Conservation (phyloP, 805 yeast genomes). For the Saccharomycopsis malanga region DNA sequence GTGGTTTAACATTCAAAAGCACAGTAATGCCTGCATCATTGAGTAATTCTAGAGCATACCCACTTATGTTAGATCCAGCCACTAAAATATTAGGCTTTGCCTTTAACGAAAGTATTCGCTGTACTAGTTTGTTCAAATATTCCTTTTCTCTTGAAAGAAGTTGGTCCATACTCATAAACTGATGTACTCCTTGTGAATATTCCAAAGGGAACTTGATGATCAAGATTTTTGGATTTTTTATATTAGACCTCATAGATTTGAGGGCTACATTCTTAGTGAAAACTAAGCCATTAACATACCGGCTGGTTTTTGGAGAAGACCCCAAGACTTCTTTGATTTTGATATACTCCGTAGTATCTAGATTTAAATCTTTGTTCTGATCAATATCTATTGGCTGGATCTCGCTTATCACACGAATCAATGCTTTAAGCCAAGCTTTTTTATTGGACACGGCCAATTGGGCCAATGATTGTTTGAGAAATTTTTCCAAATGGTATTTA, state of each 20-base stretch:
- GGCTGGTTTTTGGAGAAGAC: slow-evolving; percentile 53
- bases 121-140: slow-evolving; percentile 72
- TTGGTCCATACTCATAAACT: slow-evolving; percentile 70
- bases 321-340: slow-evolving; percentile 83
- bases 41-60: slow-evolving; percentile 66
- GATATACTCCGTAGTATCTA: slow-evolving; percentile 81
- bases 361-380: slow-evolving; percentile 44
- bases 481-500: slow-evolving; percentile 1
- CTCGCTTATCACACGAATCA: slow-evolving; percentile 26
- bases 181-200: slow-evolving; percentile 56
- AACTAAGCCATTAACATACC: slow-evolving; percentile 66
- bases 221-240: slow-evolving; percentile 66
- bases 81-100: slow-evolving; percentile 66
- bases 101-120: slow-evolving; percentile 58
- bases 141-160: slow-evolving; percentile 83
- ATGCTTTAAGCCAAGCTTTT: slow-evolving; percentile 48
- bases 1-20: slow-evolving; percentile 71
- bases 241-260: slow-evolving; percentile 60
- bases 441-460: slow-evolving; percentile 11
- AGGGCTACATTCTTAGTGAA: slow-evolving; percentile 83
- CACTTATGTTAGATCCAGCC: slow-evolving; percentile 73
- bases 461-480: slow-evolving; percentile 12
- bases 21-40: slow-evolving; percentile 75
- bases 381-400: not conserved
- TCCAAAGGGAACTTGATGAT: slow-evolving; percentile 85